phyloP scores from a whole-genome alignment of 139 green algal species.

The Chlamydomonas sp. region DNA sequence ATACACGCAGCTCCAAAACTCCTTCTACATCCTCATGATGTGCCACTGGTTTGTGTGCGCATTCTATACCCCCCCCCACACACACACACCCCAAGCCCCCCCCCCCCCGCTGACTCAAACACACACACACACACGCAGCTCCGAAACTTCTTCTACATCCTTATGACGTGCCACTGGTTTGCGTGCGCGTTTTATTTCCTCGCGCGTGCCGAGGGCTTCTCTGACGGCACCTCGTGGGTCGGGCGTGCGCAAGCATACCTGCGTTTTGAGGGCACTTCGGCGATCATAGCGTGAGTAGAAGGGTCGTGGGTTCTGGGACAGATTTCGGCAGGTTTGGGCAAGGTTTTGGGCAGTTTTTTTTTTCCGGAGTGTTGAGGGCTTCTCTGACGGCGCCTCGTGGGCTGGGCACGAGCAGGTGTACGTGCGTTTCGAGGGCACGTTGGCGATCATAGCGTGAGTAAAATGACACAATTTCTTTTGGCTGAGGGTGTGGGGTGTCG shows the following conservation, averaged over 20 bases:
- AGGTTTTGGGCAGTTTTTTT: constrained; percentile 15
- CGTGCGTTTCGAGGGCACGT: not conserved
- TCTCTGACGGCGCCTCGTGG: not conserved
- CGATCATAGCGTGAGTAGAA: not conserved
- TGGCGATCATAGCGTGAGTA: not conserved
- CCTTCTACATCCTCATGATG: constrained; percentile 10
- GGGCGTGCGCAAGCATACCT: not conserved
- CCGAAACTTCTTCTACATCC: constrained; percentile 14
- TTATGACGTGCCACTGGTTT: constrained; percentile 17
- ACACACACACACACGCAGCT: not conserved
- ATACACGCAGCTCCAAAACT: not conserved
- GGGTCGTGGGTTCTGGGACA: not conserved
- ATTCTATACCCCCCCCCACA: constrained; percentile 10
- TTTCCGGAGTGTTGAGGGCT: constrained; percentile 2
- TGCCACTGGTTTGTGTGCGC: constrained; percentile 17
- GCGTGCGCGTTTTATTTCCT: constrained; percentile 16
- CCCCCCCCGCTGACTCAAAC: not conserved
- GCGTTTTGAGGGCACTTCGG: not conserved
- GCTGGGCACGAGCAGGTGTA: not conserved
- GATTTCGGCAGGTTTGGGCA: too few relatives aligned
- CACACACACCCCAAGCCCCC: not conserved
- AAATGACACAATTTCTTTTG: constrained; percentile 12
- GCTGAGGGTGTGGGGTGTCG: not conserved
- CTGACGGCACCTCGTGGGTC: not conserved
- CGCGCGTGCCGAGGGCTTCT: constrained; percentile 1